Evolutionary conservation across 2,329 filamentous ascomycete genomes (phyloP), one percentile per base, ranked within the genome.

Genomic region (Curvularia sp.): DNA sequence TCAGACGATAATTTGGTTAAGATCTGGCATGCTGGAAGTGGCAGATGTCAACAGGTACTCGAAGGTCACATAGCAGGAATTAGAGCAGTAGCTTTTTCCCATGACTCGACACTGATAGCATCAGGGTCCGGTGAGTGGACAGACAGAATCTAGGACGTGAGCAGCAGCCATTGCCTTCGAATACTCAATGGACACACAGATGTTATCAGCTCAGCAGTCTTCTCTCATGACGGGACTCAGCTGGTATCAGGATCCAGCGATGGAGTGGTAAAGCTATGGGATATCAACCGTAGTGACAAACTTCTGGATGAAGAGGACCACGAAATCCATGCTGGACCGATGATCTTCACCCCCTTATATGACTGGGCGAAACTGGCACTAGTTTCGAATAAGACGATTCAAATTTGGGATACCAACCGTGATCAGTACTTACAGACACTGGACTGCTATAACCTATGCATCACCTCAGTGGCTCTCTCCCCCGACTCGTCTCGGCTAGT

Each of bases 141-240:
- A 12, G 9, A 13, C 30, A 49, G 22, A 18, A 20, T 49, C 1
- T 49, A 20, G 46, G 31, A 49, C 24, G n/a, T 18, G 5, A 22
- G 9, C 18, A 49, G 18, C 20, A 18, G 41, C 13, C 18, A 3
- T 5, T 65, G 64, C 30, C 44, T 64, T 35, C 63, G 59, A 24
- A 66, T 63, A 41, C 61, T 70, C 43, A 46, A 68, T 48, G 59
- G 57, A 22, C 63, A 43, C 20, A 26, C 2, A 10, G 6, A 10
- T 9, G 0, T 0, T 26, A 12, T 26, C 20, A 13, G 3, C 4
- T 43, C 41, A 15, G 12, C 24, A 15, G 41, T 20, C 41, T 43
- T 43, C 20, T 43, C 41, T 10, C 41, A 43, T 6, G 41, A 26
- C 20, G 26, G 9, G 12, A 4, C 12, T 4, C 6, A 22, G 5